A percentile compares a stretch with the other conserved stretches of the same genome.
phyloP scores from a whole-genome alignment of 768 basidiomycete genomes.

The Chlorophyllum brunneum region DNA sequence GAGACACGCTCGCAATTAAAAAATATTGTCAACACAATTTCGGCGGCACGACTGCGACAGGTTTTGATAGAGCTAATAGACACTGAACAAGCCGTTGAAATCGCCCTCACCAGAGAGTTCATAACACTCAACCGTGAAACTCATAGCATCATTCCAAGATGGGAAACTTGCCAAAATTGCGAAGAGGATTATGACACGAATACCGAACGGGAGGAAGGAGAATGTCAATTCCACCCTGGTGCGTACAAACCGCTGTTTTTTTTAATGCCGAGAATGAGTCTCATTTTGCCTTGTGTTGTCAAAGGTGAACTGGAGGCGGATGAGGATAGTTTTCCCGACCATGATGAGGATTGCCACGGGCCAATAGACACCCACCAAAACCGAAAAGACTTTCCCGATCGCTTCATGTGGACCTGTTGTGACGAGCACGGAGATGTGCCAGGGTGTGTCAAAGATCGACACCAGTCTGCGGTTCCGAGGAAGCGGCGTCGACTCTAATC shows the following conservation, averaged over 20 bases:
- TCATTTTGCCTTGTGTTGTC: background rate
- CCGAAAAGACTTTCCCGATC: constrained; percentile 38
- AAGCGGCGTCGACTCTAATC: constrained; percentile 27
- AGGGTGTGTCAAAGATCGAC: constrained; percentile 38
- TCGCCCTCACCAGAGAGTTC: constrained; percentile 39
- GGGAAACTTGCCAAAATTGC: constrained; percentile 46
- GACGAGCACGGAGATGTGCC: constrained; percentile 29
- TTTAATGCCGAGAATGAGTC: background rate
- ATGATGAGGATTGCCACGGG: constrained; percentile 46
- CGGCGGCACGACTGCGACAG: constrained; percentile 41
- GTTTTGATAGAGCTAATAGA: constrained; percentile 35
- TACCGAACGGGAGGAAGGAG: constrained; percentile 30
- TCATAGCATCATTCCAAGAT: constrained; percentile 35
- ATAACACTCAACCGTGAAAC: constrained; percentile 34
- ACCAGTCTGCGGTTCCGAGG: constrained; percentile 26
- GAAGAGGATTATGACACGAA: constrained; percentile 43
- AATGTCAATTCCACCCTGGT: constrained; percentile 54
- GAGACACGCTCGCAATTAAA: constrained; percentile 39
- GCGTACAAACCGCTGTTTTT: constrained; percentile 12
- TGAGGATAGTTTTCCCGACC: constrained; percentile 38
- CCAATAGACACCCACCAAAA: constrained; percentile 40
- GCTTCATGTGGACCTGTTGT: constrained; percentile 51
- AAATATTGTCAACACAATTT: constrained; percentile 36
- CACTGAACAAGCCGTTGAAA: constrained; percentile 36
- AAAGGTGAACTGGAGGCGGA: constrained; percentile 39